Percentiles rank a stretch among this genome's conserved stretches.
These are phyloP conservation scores for Starmerella geochares DNA, from an alignment of 805 yeast species.

Conservation along the genomic window DNA sequence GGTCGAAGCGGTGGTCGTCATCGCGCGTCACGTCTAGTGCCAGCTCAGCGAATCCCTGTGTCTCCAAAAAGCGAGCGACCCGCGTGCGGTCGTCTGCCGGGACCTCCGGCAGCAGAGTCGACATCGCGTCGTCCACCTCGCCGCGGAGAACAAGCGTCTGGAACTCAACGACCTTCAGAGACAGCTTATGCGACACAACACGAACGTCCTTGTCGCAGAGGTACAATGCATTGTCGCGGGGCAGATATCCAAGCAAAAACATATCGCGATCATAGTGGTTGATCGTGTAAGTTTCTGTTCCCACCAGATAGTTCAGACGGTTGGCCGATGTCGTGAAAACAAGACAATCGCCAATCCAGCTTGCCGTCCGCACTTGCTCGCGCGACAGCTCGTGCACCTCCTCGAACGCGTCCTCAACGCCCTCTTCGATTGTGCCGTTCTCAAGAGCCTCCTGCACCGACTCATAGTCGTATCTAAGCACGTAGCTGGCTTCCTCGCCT, in stretches of 20 bases:
- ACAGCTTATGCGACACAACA: slow-evolving; percentile 68
- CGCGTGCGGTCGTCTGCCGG: slow-evolving; percentile 58
- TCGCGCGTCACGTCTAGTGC: slow-evolving; percentile 79
- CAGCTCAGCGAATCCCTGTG: slow-evolving; percentile 76
- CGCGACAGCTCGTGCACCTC: slow-evolving; percentile 63
- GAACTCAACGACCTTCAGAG: slow-evolving; percentile 81
- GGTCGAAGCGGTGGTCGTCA: slow-evolving; percentile 80
- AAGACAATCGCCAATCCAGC: slow-evolving; percentile 96
- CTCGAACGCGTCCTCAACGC: slow-evolving; percentile 72
- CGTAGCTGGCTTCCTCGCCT: slow-evolving; percentile 60
- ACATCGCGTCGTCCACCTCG: slow-evolving; percentile 65
- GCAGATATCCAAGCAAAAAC: slow-evolving; percentile 79
- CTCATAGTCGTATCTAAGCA: slow-evolving; percentile 63
- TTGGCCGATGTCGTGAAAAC: slow-evolving; percentile 78
- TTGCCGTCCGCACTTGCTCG: slow-evolving; percentile 77
- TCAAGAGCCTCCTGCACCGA: slow-evolving; percentile 53
- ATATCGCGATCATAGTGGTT: slow-evolving; percentile 84
- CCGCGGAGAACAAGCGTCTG: slow-evolving; percentile 94
- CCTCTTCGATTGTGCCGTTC: slow-evolving; percentile 56
- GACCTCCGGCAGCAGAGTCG: slow-evolving; percentile 44
- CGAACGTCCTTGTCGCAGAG: slow-evolving; percentile 84
- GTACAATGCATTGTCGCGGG: slow-evolving; percentile 82
- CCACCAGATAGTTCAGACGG: slow-evolving; percentile 87
- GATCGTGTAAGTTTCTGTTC: slow-evolving; percentile 83
- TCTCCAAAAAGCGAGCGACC: slow-evolving; percentile 85